phyloP scores from a whole-genome alignment of 2,329 filamentous ascomycete species.

The Pyrenophora tritici-repentis region DNA sequence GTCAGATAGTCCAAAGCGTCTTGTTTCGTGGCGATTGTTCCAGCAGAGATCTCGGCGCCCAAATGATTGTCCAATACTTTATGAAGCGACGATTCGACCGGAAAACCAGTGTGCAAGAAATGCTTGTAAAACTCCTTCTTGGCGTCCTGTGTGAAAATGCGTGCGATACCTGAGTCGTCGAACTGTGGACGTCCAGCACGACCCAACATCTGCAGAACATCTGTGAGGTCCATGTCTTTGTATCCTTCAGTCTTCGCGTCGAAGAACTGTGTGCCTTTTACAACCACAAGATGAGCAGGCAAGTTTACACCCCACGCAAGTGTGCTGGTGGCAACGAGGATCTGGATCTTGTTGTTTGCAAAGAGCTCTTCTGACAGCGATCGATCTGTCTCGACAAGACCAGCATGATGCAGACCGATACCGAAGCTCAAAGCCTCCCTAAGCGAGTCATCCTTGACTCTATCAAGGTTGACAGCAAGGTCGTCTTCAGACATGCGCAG shows the following conservation, averaged over 20 bases:
- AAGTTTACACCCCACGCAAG: constrained; percentile 98
- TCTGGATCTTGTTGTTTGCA: constrained; percentile 96
- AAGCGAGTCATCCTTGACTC: constrained; percentile 91
- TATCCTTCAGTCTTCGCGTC: constrained; percentile 98
- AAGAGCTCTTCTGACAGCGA: constrained; percentile 93
- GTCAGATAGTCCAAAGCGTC: constrained; percentile 97
- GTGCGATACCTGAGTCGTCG: constrained; percentile 91
- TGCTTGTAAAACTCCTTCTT: constrained; percentile 99
- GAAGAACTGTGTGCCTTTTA: constrained; percentile 98
- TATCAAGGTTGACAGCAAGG: constrained; percentile 79
- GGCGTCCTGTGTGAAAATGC: constrained; percentile 95
- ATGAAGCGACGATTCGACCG: constrained; percentile 93
- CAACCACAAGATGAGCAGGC: constrained; percentile 93
- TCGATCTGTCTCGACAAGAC: constrained; percentile 91
- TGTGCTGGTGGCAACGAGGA: constrained; percentile 92
- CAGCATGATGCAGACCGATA: constrained; percentile 95
- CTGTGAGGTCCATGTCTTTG: constrained; percentile 97
- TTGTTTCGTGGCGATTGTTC: constrained; percentile 91
- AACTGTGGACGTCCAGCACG: constrained; percentile 95
- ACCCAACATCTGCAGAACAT: constrained; percentile 97
- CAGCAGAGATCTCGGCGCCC: constrained; percentile 90
- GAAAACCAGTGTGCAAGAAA: constrained; percentile 96
- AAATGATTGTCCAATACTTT: constrained; percentile 97
- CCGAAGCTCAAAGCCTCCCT: constrained; percentile 96
- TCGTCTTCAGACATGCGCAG: constrained; percentile 95